Evolutionary conservation across 2,329 filamentous ascomycete genomes (phyloP), one percentile per base, ranked within the genome.

Genomic region (Phialocephala subalpina): DNA sequence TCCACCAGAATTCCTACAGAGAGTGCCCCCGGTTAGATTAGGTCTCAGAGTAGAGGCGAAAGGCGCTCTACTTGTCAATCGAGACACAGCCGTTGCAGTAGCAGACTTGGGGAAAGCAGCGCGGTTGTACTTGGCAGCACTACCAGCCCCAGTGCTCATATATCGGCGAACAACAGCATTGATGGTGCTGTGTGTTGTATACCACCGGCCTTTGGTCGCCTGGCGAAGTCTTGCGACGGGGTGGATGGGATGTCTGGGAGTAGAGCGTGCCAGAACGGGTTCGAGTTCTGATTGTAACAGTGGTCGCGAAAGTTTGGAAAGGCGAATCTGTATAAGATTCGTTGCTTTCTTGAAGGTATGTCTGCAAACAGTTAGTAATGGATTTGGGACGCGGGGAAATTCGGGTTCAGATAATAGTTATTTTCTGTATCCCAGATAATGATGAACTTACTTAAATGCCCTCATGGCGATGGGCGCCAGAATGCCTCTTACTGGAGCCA

Each of bases 11-110:
- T 92, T 93, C 64, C 95, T 89, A 38, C 92, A 90, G 53, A 97
- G 82, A 27, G 93, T 90, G 49, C 95, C 94, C 57, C 94, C 95
- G 0, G 94, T 97, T 70, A 98, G 82, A 76, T 97, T 98, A 1
- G 96, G 96, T 40, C 96, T 91, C 40, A 99, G 87, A 1, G 94
- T 91, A 59, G 90, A 93, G 3, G 94, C 92, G 78, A 98, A 98
- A 0, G 95, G 95, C 35, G 94, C 90, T 59, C 92, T 89, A 33
- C 89, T 89, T 18, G 92, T 89, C 65, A 92, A 86, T 67, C 89
- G 86, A 36, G 83, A 84, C 63, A 91, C 81, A 22, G 84, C 84
- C 20, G 81, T 79, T 27, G 83, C 83, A 62, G 88, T 83, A 4
- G 82, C 81, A 29, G 88, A 90, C 63, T 82, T 82, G 38, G 85